Evolutionary conservation across 306 rosid species (phyloP).

Genomic region (Vigna angularis): DNA sequence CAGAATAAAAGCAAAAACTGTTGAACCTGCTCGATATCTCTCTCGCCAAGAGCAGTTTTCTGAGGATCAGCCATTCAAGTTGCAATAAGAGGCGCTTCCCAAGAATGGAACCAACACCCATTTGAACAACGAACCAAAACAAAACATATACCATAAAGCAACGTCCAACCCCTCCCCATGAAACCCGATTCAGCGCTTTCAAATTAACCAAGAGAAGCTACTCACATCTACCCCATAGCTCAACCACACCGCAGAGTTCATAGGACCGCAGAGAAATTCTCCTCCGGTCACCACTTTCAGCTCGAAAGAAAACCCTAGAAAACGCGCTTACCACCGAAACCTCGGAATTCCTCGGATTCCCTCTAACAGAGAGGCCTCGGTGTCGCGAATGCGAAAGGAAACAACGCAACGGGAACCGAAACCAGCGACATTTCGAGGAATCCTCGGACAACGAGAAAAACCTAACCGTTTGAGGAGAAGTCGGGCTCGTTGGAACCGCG

Average conservation of each 20-base stretch:
- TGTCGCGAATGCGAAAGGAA: constrained; percentile 21
- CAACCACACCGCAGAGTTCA: constrained; percentile 36
- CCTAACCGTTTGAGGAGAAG: constrained; percentile 41
- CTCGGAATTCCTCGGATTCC: constrained; percentile 7
- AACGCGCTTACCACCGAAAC: constrained; percentile 38
- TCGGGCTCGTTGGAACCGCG: constrained; percentile 43
- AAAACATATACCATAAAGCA: constrained; percentile 51
- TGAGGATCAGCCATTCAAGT: constrained; percentile 96
- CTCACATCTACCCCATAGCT: constrained; percentile 65
- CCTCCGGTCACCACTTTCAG: constrained; percentile 50
- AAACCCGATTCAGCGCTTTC: constrained; percentile 45
- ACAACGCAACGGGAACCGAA: constrained; percentile 32
- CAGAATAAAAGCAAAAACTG: constrained; percentile 10
- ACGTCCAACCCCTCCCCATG: constrained; percentile 67
- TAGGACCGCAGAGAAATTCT: constrained; percentile 14
- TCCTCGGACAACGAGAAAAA: constrained; percentile 33
- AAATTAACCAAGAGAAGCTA: constrained; percentile 29
- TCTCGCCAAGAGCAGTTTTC: constrained; percentile 63
- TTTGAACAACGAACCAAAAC: constrained; percentile 62
- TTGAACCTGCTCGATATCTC: constrained; percentile 89
- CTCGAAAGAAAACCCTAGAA: constrained; percentile 69
- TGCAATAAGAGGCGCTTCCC: constrained; percentile 58
- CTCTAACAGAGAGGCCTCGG: not conserved
- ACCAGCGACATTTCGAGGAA: constrained; percentile 50
- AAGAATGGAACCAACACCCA: constrained; percentile 69